Evolutionary conservation across 441 rosid species (phyloP), one percentile per base, ranked within the genome.

Genomic region (Omphalea diandra): DNA sequence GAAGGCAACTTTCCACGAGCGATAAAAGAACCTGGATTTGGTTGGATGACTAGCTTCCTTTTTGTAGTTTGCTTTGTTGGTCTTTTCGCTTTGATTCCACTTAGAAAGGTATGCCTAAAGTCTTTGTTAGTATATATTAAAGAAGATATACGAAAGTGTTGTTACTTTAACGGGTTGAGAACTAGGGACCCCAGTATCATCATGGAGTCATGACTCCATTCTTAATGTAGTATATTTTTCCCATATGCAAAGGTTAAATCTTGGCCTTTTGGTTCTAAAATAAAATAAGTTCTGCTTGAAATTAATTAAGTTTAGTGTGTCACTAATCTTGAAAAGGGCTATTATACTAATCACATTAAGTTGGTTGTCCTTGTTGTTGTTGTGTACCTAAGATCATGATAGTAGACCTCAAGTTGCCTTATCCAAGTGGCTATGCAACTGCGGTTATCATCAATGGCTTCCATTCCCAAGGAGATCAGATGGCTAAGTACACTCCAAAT

Each of bases 381-480:
- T 68, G 10, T 47, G n/a, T 3, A 0, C 35, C 10, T 29, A 87
- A 94, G 99, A 86, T 95, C 54, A 89, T 90, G 97, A 89, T 93
- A 38, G 77, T 95, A 22, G 97, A 93, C 81, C 87, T 90, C 74
- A 84, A 85, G 72, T 77, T 95, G 63, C 80, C 88, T 18, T 95
- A 89, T 79, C 99, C 98, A 8, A 95, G 94, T 77, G 99, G 99
- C 67, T 75, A 93, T 44, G 99, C 99, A 33, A 95, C 97, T 0
- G 99, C 98, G 14, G 88, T 93, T 81, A 90, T 95, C 67, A 93
- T 95, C 31, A 95, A 93, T 73, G 99, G 99, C n/a, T 95, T 95
- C 82, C 99, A 95, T 76, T 83, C 85, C 53, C 85, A 79, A 85
- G 96, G 95, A 67, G 84, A 90, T 58, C 84, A 90, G 69, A 88